phyloP scores from a whole-genome alignment of 2,329 filamentous ascomycete genomes.

The Chalaropsis ovoidea region DNA sequence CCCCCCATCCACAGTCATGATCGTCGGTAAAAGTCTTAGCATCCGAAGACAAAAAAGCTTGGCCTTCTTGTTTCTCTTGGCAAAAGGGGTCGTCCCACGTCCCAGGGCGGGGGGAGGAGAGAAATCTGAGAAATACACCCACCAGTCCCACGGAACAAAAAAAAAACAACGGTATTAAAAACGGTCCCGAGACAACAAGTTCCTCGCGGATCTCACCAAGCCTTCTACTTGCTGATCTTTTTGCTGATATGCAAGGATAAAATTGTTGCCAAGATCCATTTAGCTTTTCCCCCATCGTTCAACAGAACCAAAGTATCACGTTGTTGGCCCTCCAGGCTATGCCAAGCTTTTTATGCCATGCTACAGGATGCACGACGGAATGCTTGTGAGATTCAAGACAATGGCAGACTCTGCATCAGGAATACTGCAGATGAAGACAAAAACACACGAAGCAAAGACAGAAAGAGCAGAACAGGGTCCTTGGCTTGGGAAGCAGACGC shows the following conservation, averaged over 20 bases:
- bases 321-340: slow-evolving; percentile 5
- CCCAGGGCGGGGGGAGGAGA: neutral
- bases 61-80: slow-evolving; percentile 15
- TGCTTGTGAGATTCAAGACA: slow-evolving; percentile 13
- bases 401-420: neutral
- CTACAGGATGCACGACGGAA: slow-evolving; percentile 12
- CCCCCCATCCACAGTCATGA: neutral
- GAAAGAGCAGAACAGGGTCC: no score
- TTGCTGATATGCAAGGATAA: slow-evolving; percentile 13
- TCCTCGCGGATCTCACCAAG: slow-evolving; percentile 3
- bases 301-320: slow-evolving; percentile 3
- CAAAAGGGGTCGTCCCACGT: slow-evolving; percentile 6
- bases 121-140: neutral
- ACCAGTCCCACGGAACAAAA: no score
- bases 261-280: slow-evolving; percentile 17
- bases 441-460: neutral
- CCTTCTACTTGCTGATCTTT: neutral
- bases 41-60: slow-evolving; percentile 14
- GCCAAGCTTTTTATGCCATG: slow-evolving; percentile 18
- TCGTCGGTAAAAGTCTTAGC: slow-evolving; percentile 15
- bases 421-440: neutral
- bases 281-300: slow-evolving; percentile 12
- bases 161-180: neutral
- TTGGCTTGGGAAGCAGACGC: no score
- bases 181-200: slow-evolving; percentile 7